Base-by-base conservation (phyloP, 2,329 filamentous ascomycete species). In the Orbilia quercus region DNA sequence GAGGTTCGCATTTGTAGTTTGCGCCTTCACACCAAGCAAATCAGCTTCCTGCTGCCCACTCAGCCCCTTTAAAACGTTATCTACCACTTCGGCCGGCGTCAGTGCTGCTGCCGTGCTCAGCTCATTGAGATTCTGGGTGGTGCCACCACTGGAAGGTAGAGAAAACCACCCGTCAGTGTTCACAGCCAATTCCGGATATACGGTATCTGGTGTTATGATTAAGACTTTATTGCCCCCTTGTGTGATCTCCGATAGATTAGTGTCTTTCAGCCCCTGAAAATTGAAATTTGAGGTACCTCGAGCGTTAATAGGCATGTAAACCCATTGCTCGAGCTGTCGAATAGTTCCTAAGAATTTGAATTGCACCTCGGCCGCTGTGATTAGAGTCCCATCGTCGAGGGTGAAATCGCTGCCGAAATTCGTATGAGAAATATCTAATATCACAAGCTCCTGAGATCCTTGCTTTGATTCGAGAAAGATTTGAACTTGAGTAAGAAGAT, bases 361-460 rank as follows among this genome's bases (percentile, higher is more conserved):
- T 7, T 59, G 53, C 1, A 73, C 60, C 20, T 73, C 47, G 1
- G 34, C 18, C 1, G 69, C 28, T 1, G 69, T 48, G 2, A 73
- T 45, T 12, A 51, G 22, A 4, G 60, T 54, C 5, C 60, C 69
- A 18, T 73, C 54, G 1, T 60, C 54, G 3, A 73, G 25, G 2
- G 28, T 57, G 38, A 73, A 73, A 34, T 73, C 60, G 1, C 62
- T 6, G 31, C 66, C 60, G 12, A 73, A 50, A 18, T 74, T 74
- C 7, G 70, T 74, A 25, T 74, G 70, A 7, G 70, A 74, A 11
- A 74, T 59, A 25, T 69, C 63, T 2, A 74, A 18, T 11, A 66
- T 63, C 1, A 74, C 57, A 0, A 74, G 38, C 34, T 74, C 70
- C 23, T 48, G 57, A 14, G 62, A 42, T 0, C 12, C 18, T 1